Percentiles rank a stretch among this genome's conserved stretches.
phyloP scores from a whole-genome alignment of 805 yeast genomes.

The Yarrowia yakushimensis region DNA sequence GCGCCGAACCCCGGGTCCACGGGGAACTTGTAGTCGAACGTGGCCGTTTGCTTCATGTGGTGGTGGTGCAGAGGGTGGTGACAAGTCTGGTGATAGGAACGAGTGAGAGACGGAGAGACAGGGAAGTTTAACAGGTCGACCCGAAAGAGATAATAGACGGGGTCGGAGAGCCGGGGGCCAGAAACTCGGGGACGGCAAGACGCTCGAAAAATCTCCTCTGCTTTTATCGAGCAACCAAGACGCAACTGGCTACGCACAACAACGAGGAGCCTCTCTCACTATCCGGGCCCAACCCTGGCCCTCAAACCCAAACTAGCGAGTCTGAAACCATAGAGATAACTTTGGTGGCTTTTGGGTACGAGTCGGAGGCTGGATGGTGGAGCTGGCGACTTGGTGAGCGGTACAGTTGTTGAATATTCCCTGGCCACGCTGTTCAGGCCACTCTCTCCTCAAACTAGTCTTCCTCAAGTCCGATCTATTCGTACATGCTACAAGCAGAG shows the following conservation, averaged over 20 bases:
- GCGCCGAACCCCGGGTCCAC: conserved; percentile 10
- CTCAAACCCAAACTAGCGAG: conserved; percentile 23
- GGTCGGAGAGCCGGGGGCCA: no score
- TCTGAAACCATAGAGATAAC: conserved; percentile 23
- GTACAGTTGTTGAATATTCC: no score
- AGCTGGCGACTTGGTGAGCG: no score
- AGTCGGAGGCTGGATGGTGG: conserved; percentile 14
- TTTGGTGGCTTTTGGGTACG: conserved; percentile 20
- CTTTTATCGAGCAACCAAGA: not conserved
- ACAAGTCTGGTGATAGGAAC: not conserved
- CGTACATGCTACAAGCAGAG: no score
- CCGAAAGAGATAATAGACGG: no score
- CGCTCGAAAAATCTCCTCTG: not conserved
- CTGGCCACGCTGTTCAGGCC: no score
- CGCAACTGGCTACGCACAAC: no score
- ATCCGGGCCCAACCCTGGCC: conserved; percentile 21
- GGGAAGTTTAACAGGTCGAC: not conserved
- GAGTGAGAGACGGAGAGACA: not conserved
- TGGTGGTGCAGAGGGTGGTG: not conserved
- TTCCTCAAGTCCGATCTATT: no score
- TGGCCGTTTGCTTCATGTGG: not conserved
- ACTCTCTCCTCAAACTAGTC: no score
- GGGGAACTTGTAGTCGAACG: conserved; percentile 25
- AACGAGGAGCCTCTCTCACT: conserved; percentile 12
- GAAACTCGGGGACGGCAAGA: not conserved